Base-by-base conservation (phyloP, 768 basidiomycete species). In the Lentinula raphanica region DNA sequence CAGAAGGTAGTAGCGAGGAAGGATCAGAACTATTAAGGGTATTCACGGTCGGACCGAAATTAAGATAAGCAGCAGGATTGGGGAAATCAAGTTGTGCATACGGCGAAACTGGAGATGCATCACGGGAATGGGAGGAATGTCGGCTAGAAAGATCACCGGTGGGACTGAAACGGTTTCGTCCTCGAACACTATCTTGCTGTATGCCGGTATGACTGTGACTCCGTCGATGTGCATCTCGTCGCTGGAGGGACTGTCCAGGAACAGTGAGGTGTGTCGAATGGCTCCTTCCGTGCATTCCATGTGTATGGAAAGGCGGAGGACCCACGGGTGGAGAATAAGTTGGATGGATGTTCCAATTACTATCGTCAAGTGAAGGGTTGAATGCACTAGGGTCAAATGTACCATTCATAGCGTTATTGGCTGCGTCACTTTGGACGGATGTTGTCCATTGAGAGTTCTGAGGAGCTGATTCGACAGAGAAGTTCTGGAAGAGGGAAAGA, bases 151-250 rank as follows among this genome's bases (percentile, higher is more conserved):
- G 23, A n/a, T 27, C 53, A 35, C 35, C 36, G 11, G 32, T 21
- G 0, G 56, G 46, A 38, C 45, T 36, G 29, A 49, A 48, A 5
- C 56, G 45, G 7, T 45, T 25, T 38, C 56, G 28, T 4, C 45
- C 44, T 45, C 56, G 7, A 17, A 49, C n/a, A 23, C 21, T 46
- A 36, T 49, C 54, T 28, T 57, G 40, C 2, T 57, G 42, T 29
- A 57, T 29, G 17, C 56, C 56, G 15, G 56, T 57, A 25, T 57
- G 56, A 38, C 56, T 57, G 23, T 57, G 56, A 28, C 46, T 46
- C 21, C 56, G 1, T 27, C 54, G 42, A 25, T 56, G 54, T 7
- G 54, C 54, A 46, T 56, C 54, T 12, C 54, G 54, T n/a, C 54
- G 54, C 15, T 56, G 54, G n/a, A 56, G 40, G 19, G 39, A 11